phyloP scores from a whole-genome alignment of 108 stramenopile genomes.

The Parmales sp. region DNA sequence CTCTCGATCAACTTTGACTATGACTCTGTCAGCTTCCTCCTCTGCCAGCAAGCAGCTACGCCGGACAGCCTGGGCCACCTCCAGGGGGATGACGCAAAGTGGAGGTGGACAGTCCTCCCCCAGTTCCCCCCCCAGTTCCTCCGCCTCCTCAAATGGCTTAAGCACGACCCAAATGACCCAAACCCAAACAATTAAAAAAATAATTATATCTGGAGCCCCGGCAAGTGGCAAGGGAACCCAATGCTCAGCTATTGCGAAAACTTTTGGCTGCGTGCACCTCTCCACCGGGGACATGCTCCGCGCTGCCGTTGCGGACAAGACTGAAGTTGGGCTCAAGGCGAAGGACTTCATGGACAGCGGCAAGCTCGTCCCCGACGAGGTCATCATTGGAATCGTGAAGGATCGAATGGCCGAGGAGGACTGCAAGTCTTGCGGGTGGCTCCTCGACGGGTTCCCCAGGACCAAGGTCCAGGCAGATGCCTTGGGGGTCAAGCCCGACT shows the following conservation, averaged over 20 bases:
- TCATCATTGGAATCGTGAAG: constrained; percentile 85
- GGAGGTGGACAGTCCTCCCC: too few relatives aligned
- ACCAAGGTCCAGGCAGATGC: constrained; percentile 86
- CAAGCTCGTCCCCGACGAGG: constrained; percentile 87
- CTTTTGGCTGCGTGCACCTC: constrained; percentile 66
- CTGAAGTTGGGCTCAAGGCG: constrained; percentile 53
- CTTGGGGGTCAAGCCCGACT: constrained; percentile 72
- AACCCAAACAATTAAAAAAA: too few relatives aligned
- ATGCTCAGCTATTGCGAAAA: constrained; percentile 57
- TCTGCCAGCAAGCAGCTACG: too few relatives aligned
- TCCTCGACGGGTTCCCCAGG: constrained; percentile 95
- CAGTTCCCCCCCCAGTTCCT: too few relatives aligned
- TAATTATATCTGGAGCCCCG: constrained; percentile 77
- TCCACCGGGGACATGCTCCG: constrained; percentile 80
- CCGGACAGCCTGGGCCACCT: too few relatives aligned
- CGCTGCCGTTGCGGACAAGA: constrained; percentile 36
- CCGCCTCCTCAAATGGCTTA: too few relatives aligned
- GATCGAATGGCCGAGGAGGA: constrained; percentile 71
- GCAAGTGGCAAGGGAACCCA: constrained; percentile 82
- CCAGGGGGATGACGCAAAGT: too few relatives aligned
- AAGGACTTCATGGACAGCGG: constrained; percentile 85
- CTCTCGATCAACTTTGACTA: too few relatives aligned
- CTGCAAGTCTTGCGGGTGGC: constrained; percentile 78
- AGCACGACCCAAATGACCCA: too few relatives aligned
- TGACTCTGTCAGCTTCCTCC: too few relatives aligned